phyloP scores from a whole-genome alignment of 805 yeast species.

The Candida easanensis region DNA sequence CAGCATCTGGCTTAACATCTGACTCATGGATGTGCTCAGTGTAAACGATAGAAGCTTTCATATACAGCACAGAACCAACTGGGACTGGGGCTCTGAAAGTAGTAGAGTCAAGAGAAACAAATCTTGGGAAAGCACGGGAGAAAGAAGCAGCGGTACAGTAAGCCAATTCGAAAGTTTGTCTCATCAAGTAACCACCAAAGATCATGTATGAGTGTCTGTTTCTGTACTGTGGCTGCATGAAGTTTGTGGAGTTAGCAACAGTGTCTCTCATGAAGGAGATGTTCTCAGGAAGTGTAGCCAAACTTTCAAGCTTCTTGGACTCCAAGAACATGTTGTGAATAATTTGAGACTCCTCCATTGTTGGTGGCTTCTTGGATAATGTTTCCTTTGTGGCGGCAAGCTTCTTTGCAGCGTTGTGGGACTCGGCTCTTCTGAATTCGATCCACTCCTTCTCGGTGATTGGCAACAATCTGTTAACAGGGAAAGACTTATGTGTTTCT shows the following conservation, averaged over 20 bases:
- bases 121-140: slow-evolving; percentile 80
- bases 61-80: slow-evolving; percentile 83
- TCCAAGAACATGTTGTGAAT: slow-evolving; percentile 76
- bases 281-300: slow-evolving; percentile 42
- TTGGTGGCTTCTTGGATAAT: slow-evolving; percentile 64
- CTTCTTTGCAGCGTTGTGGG: slow-evolving; percentile 84
- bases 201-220: slow-evolving; percentile 93
- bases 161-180: slow-evolving; percentile 92
- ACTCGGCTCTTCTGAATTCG: slow-evolving; percentile 85
- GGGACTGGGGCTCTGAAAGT: slow-evolving; percentile 95
- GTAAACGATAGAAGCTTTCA: slow-evolving; percentile 80
- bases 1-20: slow-evolving; percentile 13
- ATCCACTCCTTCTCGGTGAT: slow-evolving; percentile 72
- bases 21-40: slow-evolving; percentile 70
- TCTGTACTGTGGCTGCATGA: slow-evolving; percentile 97
- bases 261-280: slow-evolving; percentile 72
- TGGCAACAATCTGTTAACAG: slow-evolving; percentile 79
- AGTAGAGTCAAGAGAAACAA: slow-evolving; percentile 85
- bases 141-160: slow-evolving; percentile 91
- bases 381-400: slow-evolving; percentile 65
- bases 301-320: slow-evolving; percentile 36
- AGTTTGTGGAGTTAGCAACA: slow-evolving; percentile 65
- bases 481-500: slow-evolving; percentile 83
- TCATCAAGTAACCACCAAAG: slow-evolving; percentile 89
- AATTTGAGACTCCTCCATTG: slow-evolving; percentile 68